Base-by-base conservation (phyloP, 106 monocot species). In the Posidonia australis region DNA sequence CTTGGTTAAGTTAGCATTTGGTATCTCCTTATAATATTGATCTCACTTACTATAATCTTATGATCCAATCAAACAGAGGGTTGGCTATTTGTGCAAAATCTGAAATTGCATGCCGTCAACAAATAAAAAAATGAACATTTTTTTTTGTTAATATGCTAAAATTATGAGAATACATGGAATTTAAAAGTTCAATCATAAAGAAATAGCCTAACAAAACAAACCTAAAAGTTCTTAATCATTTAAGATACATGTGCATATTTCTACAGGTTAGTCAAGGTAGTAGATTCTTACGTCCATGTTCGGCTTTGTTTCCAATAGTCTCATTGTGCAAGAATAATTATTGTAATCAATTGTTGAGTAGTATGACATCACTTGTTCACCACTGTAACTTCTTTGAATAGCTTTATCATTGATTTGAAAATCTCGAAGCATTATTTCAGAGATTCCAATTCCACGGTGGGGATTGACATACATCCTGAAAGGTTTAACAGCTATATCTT, bases 401-500 rank as follows among this genome's bases (percentile, higher is more conserved):
- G 64, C 65, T 41, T 65, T 62, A 18, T 71, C 27, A 54, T 79
- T 82, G 43, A 86, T 65, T 68, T 72, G 58, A 24, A 94, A 82
- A 76, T 74, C 41, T 9, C 65, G 72, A 46, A 84, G 67, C 58
- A 78, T 78, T 46, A 25, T 67, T 62, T 86, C 28, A 25, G 79
- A 79, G 42, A 79, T 83, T 70, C 76, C 77, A 14, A 51, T 74
- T 3, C 54, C 65, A 70, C 81, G 66, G 58, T 68, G 20, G 66
- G 67, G 70, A 55, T 72, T 69, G 30, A 63, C 63, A 78, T 70
- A 67, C 66, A 80, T 52, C 44, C 65, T 82, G 55, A 94, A 70
- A 49, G 52, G 53, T 73, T 77, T 70, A 58, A 65, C 62, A 20
- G 76, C 42, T 76, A 84, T 44, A 73, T 94, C 94, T 78, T 90